These are phyloP conservation scores for Gracilaria vermiculophylla DNA, from an alignment of 23 red algal species.

Conservation along the genomic window DNA sequence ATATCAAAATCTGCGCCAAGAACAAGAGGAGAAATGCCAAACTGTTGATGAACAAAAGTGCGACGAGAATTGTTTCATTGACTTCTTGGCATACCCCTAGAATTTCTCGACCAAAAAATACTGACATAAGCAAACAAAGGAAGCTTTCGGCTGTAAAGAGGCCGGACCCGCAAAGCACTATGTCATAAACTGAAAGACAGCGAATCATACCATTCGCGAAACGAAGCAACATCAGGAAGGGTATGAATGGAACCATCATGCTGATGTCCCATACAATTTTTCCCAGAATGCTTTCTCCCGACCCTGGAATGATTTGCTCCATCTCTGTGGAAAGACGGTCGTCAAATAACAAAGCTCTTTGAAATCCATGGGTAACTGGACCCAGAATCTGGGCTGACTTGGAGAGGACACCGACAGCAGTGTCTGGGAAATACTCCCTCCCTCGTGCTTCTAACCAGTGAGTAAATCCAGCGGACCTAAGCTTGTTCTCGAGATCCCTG, in stretches of 20 bases:
- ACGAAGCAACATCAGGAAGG: constrained; percentile 14
- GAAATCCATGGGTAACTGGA: constrained; percentile 40
- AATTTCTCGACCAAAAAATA: constrained; percentile 30
- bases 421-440: constrained; percentile 49
- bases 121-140: constrained; percentile 23
- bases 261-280: constrained; percentile 31
- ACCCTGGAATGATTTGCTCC: constrained; percentile 31
- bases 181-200: constrained; percentile 33
- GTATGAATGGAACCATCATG: constrained; percentile 51
- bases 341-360: constrained; percentile 35
- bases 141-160: constrained; percentile 24
- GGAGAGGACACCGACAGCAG: constrained; percentile 63
- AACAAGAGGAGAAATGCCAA: neutral
- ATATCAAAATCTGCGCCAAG: constrained; percentile 26
- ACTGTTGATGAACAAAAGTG: constrained; percentile 28
- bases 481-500: constrained; percentile 24
- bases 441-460: constrained; percentile 67
- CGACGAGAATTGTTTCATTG: constrained; percentile 21
- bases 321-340: constrained; percentile 14
- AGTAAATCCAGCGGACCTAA: constrained; percentile 31
- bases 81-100: neutral
- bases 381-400: constrained; percentile 60
- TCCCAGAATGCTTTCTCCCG: neutral
- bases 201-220: neutral
- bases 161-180: constrained; percentile 30